Conservation (phyloP, 345 rosid species). For the Lepidium africanum region DNA sequence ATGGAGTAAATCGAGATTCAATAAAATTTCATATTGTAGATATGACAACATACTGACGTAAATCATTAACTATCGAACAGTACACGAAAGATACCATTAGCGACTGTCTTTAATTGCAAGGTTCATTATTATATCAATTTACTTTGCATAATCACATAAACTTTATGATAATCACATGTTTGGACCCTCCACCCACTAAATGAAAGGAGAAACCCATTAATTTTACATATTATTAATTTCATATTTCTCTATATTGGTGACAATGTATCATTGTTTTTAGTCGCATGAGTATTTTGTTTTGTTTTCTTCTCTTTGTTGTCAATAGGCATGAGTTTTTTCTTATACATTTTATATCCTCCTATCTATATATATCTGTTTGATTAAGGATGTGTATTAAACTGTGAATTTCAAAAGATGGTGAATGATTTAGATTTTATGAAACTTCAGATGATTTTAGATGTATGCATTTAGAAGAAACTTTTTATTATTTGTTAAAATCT, state of each 20-base stretch:
- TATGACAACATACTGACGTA: slow-evolving; percentile 19
- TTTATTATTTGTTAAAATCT: too few relatives aligned
- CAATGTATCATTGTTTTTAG: slow-evolving; percentile 17
- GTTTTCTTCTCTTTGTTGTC: not conserved
- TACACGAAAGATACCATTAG: slow-evolving; percentile 2
- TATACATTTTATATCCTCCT: not conserved
- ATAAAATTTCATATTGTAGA: not conserved
- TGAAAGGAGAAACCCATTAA: not conserved
- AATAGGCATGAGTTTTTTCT: not conserved
- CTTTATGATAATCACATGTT: slow-evolving; percentile 29
- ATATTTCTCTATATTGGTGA: slow-evolving; percentile 9
- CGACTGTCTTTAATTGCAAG: slow-evolving; percentile 19
- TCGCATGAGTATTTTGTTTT: not conserved
- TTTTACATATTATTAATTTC: not conserved
- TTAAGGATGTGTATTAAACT: too few relatives aligned
- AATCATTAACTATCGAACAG: not conserved
- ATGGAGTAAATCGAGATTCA: not conserved
- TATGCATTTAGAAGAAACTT: too few relatives aligned
- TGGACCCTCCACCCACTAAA: slow-evolving; percentile 44
- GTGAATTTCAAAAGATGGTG: too few relatives aligned
- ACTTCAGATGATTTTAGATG: too few relatives aligned
- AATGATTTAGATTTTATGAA: too few relatives aligned
- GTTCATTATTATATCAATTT: slow-evolving; percentile 17
- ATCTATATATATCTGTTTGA: not conserved
- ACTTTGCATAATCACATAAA: slow-evolving; percentile 24